Evolutionary conservation across 306 rosid species (phyloP).

Genomic region (Gillenia trifoliata): DNA sequence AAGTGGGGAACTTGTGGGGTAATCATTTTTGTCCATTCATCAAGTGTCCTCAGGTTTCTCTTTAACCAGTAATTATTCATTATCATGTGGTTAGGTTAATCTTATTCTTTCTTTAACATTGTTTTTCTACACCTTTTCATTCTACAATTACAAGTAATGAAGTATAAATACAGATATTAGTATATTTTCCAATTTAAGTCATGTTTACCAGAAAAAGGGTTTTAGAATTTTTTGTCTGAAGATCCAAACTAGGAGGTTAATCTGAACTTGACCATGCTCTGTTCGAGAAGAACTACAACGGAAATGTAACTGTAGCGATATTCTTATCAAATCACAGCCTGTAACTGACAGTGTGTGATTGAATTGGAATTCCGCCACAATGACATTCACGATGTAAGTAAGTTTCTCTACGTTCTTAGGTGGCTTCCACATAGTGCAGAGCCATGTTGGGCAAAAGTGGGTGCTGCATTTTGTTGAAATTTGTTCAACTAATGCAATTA

Average conservation of each 20-base stretch:
- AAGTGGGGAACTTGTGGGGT: constrained; percentile 31
- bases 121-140: constrained; percentile 8
- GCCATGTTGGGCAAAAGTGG: background rate
- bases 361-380: background rate
- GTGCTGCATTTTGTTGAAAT: background rate
- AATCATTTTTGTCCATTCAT: constrained; percentile 23
- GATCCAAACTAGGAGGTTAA: too few relatives aligned
- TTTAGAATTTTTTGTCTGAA: background rate
- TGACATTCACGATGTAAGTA: too few relatives aligned
- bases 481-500: background rate
- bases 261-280: constrained; percentile 9
- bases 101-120: constrained; percentile 6
- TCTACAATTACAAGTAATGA: background rate
- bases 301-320: too few relatives aligned
- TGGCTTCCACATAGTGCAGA: background rate
- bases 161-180: constrained; percentile 1
- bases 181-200: background rate
- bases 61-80: constrained; percentile 29
- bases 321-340: background rate
- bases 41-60: constrained; percentile 22
- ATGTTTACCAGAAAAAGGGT: background rate
- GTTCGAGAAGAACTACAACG: background rate
- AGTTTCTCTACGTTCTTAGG: background rate
- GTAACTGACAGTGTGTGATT: background rate
- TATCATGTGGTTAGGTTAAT: constrained; percentile 14